Evolutionary conservation across 768 basidiomycete species (phyloP), one percentile per base, ranked within the genome.

Genomic region (Psilocybe subaeruginosa): DNA sequence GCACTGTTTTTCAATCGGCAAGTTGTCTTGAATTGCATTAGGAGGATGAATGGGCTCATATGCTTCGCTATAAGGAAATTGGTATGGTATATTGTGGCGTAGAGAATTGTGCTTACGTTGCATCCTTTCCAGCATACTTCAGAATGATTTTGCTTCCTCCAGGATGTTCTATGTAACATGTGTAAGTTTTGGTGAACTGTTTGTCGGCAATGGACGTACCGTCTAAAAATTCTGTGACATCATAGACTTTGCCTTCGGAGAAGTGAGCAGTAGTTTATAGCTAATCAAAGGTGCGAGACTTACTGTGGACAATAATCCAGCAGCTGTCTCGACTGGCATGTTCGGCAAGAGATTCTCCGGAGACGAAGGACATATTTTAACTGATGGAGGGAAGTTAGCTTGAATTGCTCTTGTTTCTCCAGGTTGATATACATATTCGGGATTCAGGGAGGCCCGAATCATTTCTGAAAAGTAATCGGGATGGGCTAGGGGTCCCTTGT

Each of bases 11-110:
- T 95, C 91, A n/a, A 80, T 82, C 5, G 90, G 89, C 29, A 95
- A 76, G 71, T 95, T 85, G 17, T 84, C 86, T 19, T 83, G 87
- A 64, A 91, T 94, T 57, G 83, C 91, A 72, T 88, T 88, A 43
- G 85, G 93, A 2, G 95, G 95, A 69, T 97, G 95, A 53, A 97
- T 93, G 1, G 91, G 91, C 27, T 93, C 93, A 64, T 94, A 94
- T 74, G 91, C 92, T 63, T 82, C 82, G 4, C 88, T 91, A 66
- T 50, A 41, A 65, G 59, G n/a, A 61, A 59, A 29, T 19, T 29
- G 50, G 27, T 29, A 37, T 54, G 12, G 33, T 37, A 19, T 35
- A 17, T 3, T 11, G 16, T 30, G 3, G n/a, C 17, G 4, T 33
- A n/a, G 11, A 53, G 33, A 43, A 52, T 14, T n/a, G 53, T 4